phyloP scores from a whole-genome alignment of 192 early-diverging fungal species.

The Coemansia brasiliensis region DNA sequence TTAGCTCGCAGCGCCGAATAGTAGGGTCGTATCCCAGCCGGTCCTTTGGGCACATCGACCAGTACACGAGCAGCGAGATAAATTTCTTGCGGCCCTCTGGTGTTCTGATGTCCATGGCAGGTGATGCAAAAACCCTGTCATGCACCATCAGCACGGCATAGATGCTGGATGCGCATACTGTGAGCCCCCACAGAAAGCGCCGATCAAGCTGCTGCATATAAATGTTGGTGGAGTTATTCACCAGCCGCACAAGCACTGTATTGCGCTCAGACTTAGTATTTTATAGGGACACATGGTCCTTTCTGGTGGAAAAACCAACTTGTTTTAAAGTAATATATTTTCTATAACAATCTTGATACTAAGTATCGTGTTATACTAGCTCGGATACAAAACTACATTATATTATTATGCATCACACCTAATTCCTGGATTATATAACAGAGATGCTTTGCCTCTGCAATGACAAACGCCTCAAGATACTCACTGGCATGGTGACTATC shows the following conservation, averaged over 20 bases:
- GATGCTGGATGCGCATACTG: not conserved
- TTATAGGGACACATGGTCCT: too few relatives aligned
- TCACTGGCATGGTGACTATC: not conserved
- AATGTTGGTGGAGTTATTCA: constrained; percentile 2
- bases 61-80: constrained; percentile 6
- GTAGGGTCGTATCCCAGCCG: constrained; percentile 17
- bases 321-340: too few relatives aligned
- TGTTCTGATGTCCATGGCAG: not conserved
- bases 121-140: not conserved
- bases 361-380: too few relatives aligned
- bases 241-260: not conserved
- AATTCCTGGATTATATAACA: too few relatives aligned
- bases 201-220: constrained; percentile 7
- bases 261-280: not conserved
- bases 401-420: too few relatives aligned
- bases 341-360: too few relatives aligned
- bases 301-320: too few relatives aligned
- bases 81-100: not conserved
- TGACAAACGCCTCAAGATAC: not conserved
- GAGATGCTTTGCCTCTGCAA: constrained; percentile 3
- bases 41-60: constrained; percentile 9
- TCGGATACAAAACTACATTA: too few relatives aligned
- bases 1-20: not conserved
- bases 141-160: not conserved
- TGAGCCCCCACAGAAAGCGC: constrained; percentile 18